Percentiles rank a stretch among this genome's conserved stretches.
Evolutionary conservation across 192 early-diverging fungal species (phyloP).

Genomic region (Backusella tuberculispora): DNA sequence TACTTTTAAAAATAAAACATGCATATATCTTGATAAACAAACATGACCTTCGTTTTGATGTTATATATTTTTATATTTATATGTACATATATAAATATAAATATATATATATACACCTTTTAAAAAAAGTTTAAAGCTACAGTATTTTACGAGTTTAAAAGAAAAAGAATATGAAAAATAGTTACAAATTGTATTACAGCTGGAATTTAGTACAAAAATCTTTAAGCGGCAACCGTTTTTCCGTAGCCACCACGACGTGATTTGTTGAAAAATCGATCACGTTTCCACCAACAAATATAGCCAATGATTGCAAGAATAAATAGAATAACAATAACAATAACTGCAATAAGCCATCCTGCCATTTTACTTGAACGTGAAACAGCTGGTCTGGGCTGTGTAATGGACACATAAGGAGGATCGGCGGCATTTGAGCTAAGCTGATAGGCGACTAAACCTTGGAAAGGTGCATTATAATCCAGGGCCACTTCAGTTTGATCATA

Average conservation of each 20-base stretch:
- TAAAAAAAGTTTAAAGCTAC: not conserved
- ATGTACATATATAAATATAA: no score
- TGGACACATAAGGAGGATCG: slow-evolving; percentile 52
- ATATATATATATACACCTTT: no score
- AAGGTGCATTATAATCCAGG: slow-evolving; percentile 59
- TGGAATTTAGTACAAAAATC: not conserved
- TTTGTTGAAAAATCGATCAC: slow-evolving; percentile 15
- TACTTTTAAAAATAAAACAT: no score
- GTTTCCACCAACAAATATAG: slow-evolving; percentile 29
- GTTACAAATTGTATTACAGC: not conserved
- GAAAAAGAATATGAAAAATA: slow-evolving; percentile 5
- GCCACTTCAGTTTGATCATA: slow-evolving; percentile 58
- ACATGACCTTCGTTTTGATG: no score
- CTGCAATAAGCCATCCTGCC: slow-evolving; percentile 49
- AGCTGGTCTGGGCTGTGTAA: slow-evolving; percentile 47
- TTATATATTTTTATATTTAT: no score
- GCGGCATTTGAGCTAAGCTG: slow-evolving; percentile 44
- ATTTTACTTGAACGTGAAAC: slow-evolving; percentile 40
- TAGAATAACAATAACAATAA: slow-evolving; percentile 50
- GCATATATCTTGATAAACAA: no score
- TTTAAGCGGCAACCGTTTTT: not conserved
- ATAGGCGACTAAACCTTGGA: slow-evolving; percentile 54
- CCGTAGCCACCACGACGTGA: slow-evolving; percentile 11
- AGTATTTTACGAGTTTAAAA: not conserved
- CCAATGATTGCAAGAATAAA: slow-evolving; percentile 30